Conservation (phyloP, 345 rosid genomes). For the Pseudoturritis turrita region DNA sequence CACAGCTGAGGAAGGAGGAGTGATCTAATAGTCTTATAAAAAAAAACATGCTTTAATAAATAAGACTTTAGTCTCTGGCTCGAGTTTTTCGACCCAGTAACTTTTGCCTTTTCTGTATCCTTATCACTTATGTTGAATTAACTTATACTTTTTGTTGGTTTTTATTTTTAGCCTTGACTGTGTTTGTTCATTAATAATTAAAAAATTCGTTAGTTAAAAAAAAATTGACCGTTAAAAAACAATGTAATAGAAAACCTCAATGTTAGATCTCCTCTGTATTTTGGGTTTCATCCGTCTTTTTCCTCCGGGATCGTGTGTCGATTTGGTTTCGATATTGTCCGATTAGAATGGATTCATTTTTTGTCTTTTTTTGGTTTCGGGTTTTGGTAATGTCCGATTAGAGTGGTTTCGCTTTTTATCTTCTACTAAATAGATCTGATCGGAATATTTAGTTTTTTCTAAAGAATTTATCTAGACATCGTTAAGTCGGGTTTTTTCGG, state of each 20-base stretch:
- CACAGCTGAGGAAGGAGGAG: not conserved
- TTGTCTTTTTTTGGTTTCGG: too few species aligned
- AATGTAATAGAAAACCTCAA: not conserved
- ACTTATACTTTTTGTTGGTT: not conserved
- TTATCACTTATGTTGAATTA: not conserved
- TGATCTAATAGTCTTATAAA: not conserved
- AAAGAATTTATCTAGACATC: too few species aligned
- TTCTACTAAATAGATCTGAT: too few species aligned
- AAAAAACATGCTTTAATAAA: constrained; percentile 8
- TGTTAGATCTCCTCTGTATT: too few species aligned
- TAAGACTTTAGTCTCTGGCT: not conserved
- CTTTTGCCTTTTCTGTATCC: not conserved
- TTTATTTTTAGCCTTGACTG: not conserved
- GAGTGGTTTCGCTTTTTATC: too few species aligned
- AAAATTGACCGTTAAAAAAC: not conserved
- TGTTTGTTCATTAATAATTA: not conserved
- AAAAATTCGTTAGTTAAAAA: not conserved
- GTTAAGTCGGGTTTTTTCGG: too few species aligned
- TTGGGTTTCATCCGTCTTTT: too few species aligned
- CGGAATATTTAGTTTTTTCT: too few species aligned
- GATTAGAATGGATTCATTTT: too few species aligned
- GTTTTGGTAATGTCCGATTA: too few species aligned
- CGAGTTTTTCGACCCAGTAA: not conserved
- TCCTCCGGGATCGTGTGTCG: too few species aligned
- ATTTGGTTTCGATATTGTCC: too few species aligned